Percentiles rank a stretch among this genome's conserved stretches.
Conservation (phyloP, 768 basidiomycete genomes). For the Lactarius tabidus region DNA sequence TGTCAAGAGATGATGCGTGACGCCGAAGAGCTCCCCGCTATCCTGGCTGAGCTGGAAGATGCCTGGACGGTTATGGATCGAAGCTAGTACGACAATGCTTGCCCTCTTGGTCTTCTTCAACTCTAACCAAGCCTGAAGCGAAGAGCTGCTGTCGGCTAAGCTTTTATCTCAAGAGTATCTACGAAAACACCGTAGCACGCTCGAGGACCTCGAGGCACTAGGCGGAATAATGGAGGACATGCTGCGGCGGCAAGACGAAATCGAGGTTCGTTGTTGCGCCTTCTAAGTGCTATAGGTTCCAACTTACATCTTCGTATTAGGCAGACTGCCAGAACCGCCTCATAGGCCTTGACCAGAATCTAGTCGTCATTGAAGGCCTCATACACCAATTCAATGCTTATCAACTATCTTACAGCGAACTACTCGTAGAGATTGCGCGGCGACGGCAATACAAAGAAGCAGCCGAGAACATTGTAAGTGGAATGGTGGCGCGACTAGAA, state of each 20-base stretch:
- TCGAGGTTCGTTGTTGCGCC: conserved; percentile 49
- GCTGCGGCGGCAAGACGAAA: conserved; percentile 60
- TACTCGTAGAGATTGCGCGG: conserved; percentile 69
- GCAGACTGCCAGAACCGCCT: conserved; percentile 51
- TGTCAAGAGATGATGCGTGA: conserved; percentile 75
- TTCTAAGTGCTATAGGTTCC: background rate
- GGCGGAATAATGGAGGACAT: conserved; percentile 79
- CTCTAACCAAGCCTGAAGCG: conserved; percentile 36
- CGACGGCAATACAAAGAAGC: conserved; percentile 63
- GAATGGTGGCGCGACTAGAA: conserved; percentile 61
- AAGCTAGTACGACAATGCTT: conserved; percentile 47
- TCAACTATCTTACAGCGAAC: conserved; percentile 66
- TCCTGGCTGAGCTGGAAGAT: conserved; percentile 69
- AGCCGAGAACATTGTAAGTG: conserved; percentile 57
- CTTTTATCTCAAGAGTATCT: conserved; percentile 44
- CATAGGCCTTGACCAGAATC: conserved; percentile 52
- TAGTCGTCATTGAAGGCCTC: conserved; percentile 59
- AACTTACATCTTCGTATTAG: conserved; percentile 33
- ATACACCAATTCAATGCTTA: conserved; percentile 65
- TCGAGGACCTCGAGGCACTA: conserved; percentile 70
- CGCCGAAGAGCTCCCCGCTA: conserved; percentile 69
- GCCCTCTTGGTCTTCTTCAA: background rate
- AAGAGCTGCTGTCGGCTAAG: conserved; percentile 45
- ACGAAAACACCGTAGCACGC: conserved; percentile 43
- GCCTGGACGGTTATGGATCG: conserved; percentile 48